Conservation (phyloP, 73 alveolate genomes). For the Paramecium octaurelia region DNA sequence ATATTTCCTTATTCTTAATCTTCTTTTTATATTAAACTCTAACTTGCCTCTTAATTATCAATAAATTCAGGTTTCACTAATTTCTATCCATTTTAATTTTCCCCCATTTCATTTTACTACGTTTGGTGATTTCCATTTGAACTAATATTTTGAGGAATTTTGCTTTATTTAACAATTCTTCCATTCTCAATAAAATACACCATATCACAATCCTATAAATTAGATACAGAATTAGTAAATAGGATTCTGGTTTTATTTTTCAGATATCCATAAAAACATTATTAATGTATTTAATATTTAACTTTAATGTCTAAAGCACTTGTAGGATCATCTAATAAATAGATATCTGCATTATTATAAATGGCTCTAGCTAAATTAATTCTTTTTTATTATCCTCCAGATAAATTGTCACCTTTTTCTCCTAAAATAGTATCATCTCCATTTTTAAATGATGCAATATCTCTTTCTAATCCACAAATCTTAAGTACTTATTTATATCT, state of each 20-base stretch:
- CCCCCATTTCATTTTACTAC: not conserved
- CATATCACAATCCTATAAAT: constrained; percentile 77
- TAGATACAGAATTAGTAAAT: constrained; percentile 90
- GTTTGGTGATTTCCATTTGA: not conserved
- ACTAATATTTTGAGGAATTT: not conserved
- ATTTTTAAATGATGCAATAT: constrained; percentile 11
- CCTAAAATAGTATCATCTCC: constrained; percentile 65
- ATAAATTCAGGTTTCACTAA: not conserved
- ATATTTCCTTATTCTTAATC: not conserved
- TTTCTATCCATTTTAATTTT: not conserved
- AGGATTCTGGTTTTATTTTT: constrained; percentile 83
- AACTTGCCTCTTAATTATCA: not conserved
- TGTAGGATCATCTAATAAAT: constrained; percentile 93
- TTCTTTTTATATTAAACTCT: not conserved
- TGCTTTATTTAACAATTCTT: constrained; percentile 68
- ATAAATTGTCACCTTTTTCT: constrained; percentile 69
- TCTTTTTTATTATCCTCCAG: constrained; percentile 80
- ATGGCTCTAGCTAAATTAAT: constrained; percentile 79
- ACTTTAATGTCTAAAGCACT: constrained; percentile 93
- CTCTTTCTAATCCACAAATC: constrained; percentile 68
- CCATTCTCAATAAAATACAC: constrained; percentile 79
- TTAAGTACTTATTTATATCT: not conserved
- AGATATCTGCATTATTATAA: constrained; percentile 76
- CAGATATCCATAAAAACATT: constrained; percentile 71
- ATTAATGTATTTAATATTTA: constrained; percentile 77